Conservation (phyloP, 352 stramenopile genomes). For the Thraustochytrium sp. region DNA sequence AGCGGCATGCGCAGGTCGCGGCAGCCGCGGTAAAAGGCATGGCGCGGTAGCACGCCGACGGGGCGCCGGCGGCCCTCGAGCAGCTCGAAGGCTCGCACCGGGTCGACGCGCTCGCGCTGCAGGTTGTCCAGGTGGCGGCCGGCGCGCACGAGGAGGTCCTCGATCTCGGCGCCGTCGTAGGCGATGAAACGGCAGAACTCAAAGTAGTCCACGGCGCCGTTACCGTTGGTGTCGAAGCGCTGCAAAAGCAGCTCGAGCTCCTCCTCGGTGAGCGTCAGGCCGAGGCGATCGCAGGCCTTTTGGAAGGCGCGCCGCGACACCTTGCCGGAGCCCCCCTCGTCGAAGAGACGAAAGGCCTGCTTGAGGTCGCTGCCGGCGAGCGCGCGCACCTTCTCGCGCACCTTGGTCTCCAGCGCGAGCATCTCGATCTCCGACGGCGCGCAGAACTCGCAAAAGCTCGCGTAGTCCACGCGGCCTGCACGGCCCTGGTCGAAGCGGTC, state of each 20-base stretch:
- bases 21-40: slow-evolving; percentile 32
- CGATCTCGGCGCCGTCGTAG: slow-evolving; percentile 4
- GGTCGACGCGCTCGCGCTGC: background rate
- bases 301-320: background rate
- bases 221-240: slow-evolving; percentile 22
- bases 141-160: background rate
- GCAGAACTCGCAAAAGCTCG: slow-evolving; percentile 19
- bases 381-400: slow-evolving; percentile 16
- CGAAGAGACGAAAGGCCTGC: slow-evolving; percentile 1
- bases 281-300: slow-evolving; percentile 27
- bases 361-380: background rate
- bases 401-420: slow-evolving; percentile 9
- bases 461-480: background rate
- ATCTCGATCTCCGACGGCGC: slow-evolving; percentile 27
- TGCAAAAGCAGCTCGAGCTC: slow-evolving; percentile 31
- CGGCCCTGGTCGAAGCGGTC: background rate
- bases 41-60: background rate
- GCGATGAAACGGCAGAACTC: slow-evolving; percentile 38
- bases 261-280: background rate
- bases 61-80: background rate
- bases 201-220: slow-evolving; percentile 30
- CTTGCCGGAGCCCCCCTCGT: background rate
- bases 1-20: slow-evolving; percentile 10
- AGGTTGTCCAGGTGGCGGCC: background rate
- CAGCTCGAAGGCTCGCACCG: background rate